Conservation (phyloP, 148 eudicot species). For the Talinum fruticosum region DNA sequence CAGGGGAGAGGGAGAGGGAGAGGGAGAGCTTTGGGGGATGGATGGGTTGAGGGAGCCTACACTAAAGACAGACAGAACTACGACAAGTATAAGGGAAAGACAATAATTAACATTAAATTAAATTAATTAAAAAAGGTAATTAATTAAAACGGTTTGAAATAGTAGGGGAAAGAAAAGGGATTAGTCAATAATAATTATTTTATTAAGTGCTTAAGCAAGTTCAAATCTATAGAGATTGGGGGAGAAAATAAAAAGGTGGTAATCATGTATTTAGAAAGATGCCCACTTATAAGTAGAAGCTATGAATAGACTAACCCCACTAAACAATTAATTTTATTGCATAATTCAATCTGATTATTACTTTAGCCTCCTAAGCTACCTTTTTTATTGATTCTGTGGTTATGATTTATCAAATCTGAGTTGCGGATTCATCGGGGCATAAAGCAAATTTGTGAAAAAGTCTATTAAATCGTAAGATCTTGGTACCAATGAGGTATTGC, state of each 20-base stretch:
- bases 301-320: conserved; percentile 15
- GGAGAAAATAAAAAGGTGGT: background rate
- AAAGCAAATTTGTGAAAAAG: too few relatives aligned
- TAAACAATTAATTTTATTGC: background rate
- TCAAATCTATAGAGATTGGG: background rate
- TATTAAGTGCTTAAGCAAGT: background rate
- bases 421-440: background rate
- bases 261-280: conserved; percentile 21
- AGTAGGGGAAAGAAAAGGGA: background rate
- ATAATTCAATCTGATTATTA: background rate
- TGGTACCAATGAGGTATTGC: too few relatives aligned
- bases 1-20: background rate
- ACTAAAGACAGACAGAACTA: conserved; percentile 23
- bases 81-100: conserved; percentile 19
- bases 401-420: background rate
- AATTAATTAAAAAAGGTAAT: background rate
- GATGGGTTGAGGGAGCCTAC: conserved; percentile 10
- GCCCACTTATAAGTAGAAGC: background rate
- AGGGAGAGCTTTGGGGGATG: too few relatives aligned
- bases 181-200: conserved; percentile 2
- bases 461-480: too few relatives aligned
- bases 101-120: background rate
- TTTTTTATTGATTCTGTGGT: background rate
- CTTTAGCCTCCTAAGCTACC: background rate
- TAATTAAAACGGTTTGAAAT: background rate